Conservation (phyloP, 192 early-diverging fungal species). For the Oehlia diaphana region DNA sequence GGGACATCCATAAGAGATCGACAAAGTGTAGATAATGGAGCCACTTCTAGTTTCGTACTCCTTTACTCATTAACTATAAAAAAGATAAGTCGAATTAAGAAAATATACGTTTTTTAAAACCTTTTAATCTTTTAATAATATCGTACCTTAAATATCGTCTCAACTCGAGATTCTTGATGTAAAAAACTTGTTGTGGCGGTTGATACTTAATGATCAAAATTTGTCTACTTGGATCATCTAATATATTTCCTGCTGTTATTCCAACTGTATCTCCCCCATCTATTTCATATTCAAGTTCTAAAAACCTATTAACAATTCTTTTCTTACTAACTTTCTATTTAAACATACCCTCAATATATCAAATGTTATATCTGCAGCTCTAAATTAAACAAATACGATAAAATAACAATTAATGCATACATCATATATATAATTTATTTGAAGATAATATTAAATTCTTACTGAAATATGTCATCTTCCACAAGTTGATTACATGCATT, state of each 20-base stretch:
- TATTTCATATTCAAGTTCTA: conserved; percentile 16
- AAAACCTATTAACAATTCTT: conserved; percentile 14
- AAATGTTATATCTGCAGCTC: conserved; percentile 5
- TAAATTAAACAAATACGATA: not conserved
- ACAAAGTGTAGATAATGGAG: conserved; percentile 23
- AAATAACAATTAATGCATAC: no score
- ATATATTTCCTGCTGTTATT: not conserved
- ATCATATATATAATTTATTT: not conserved
- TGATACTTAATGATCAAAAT: conserved; percentile 18
- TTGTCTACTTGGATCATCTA: conserved; percentile 10
- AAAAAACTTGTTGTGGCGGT: not conserved
- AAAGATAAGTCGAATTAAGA: not conserved
- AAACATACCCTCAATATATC: conserved; percentile 27
- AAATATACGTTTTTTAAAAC: not conserved
- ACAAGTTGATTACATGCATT: conserved; percentile 24
- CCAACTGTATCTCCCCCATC: no score
- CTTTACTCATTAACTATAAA: conserved; percentile 17
- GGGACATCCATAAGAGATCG: not conserved
- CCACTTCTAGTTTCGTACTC: not conserved
- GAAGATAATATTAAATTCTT: not conserved
- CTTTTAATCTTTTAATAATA: not conserved
- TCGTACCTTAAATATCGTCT: conserved; percentile 18
- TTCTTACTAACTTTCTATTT: conserved; percentile 18
- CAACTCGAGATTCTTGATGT: conserved; percentile 27
- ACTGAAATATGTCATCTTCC: not conserved